These are phyloP conservation scores for Amanita exitialis DNA, from an alignment of 768 basidiomycete genomes.

Conservation along the genomic window DNA sequence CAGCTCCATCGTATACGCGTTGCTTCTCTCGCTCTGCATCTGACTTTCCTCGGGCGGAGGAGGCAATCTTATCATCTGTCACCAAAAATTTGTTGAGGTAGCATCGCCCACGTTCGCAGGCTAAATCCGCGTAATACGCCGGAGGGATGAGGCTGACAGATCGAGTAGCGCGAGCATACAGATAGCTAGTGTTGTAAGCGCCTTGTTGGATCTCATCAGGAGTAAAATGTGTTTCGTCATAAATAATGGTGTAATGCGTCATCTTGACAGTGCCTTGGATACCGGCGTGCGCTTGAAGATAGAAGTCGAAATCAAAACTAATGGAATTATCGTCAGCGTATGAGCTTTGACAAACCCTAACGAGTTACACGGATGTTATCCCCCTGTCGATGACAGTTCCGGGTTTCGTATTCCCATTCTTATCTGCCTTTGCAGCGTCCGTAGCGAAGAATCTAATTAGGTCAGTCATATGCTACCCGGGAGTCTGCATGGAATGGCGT, in stretches of 20 bases:
- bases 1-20: slow-evolving; percentile 35
- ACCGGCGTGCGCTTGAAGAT: slow-evolving; percentile 67
- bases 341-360: background rate
- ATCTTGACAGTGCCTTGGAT: slow-evolving; percentile 62
- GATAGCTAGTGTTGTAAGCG: slow-evolving; percentile 57
- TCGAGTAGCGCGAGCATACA: slow-evolving; percentile 77
- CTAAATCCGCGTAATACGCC: slow-evolving; percentile 76
- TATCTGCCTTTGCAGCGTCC: slow-evolving; percentile 35
- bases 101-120: slow-evolving; percentile 70
- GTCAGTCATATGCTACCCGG: slow-evolving; percentile 7
- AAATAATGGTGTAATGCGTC: slow-evolving; percentile 73
- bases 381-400: slow-evolving; percentile 79
- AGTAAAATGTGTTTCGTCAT: slow-evolving; percentile 62
- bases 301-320: slow-evolving; percentile 58
- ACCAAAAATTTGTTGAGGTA: slow-evolving; percentile 64
- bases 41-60: slow-evolving; percentile 18
- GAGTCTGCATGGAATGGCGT: slow-evolving; percentile 16
- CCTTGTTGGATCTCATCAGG: slow-evolving; percentile 71
- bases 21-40: slow-evolving; percentile 28
- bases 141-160: slow-evolving; percentile 75
- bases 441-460: slow-evolving; percentile 44
- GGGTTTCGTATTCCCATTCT: slow-evolving; percentile 68
- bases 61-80: slow-evolving; percentile 37
- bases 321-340: slow-evolving; percentile 10
- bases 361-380: slow-evolving; percentile 52